Base-by-base conservation (phyloP, 768 basidiomycete species). In the Leccinum sublutescens region DNA sequence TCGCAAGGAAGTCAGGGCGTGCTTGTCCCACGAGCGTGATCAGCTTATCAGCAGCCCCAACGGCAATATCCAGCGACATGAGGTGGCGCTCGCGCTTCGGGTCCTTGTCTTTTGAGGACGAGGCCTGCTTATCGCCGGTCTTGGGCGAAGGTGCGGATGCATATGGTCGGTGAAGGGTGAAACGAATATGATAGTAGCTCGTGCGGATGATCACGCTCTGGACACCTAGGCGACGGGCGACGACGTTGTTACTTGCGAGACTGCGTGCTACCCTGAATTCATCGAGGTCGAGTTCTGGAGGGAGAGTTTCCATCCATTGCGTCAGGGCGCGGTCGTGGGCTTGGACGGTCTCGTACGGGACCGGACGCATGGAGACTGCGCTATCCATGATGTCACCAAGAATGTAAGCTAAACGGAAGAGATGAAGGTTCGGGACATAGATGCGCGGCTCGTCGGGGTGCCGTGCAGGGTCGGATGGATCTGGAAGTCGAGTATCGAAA, bases 311-410 rank as follows among this genome's bases (percentile, higher is more conserved):
- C 79, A 86, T 83, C 89, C 91, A 93, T 63, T 86, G 80, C 3
- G 78, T 80, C 51, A 93, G 75, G 2, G 84, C 83, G 40, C 83
- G 82, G 70, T 93, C 92, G 66, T 89, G 87, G 1, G 84, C 81
- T 69, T 83, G 80, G 19, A 93, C 82, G 43, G 82, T 83, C 53
- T 91, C 85, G 65, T 92, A 91, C 4, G 87, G 79, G 15, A 92
- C 88, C n/a, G 85, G 77, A n/a, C 87, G 85, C 61, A 91, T 82
- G 48, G 88, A 92, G 5, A 91, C 84, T 3, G 89, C 89, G 62
- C 88, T 87, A 68, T 92, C 88, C 85, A 93, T 87, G 74, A 93
- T 89, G 67, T 91, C 88, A 8, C 91, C 89, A 8, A 93, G 79
- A 57, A 91, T 85, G 64, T 85, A 87, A 9, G 88, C 88, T n/a